phyloP scores from a whole-genome alignment of 208 protist genomes.

The Crithidia acanthocephali region DNA sequence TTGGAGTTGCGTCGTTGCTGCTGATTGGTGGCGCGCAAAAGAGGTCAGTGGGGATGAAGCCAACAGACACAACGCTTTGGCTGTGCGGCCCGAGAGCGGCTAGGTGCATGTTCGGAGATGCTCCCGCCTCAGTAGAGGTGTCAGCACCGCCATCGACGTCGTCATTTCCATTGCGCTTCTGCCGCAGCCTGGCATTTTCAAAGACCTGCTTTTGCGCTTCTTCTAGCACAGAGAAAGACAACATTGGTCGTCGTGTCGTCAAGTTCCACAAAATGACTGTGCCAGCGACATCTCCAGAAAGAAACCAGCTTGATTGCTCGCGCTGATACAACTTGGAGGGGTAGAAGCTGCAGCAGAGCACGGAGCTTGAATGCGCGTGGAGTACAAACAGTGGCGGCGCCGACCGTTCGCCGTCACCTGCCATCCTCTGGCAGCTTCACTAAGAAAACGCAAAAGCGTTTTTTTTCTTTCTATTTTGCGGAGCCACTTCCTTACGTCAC shows the following conservation, averaged over 20 bases:
- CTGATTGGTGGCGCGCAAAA: neutral
- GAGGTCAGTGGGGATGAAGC: slow-evolving; percentile 23
- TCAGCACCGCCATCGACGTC: too few relatives aligned
- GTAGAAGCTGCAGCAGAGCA: slow-evolving; percentile 70
- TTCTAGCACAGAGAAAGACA: slow-evolving; percentile 41
- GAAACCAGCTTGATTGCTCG: slow-evolving; percentile 47
- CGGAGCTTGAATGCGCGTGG: slow-evolving; percentile 50
- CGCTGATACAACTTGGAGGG: slow-evolving; percentile 14
- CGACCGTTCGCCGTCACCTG: slow-evolving; percentile 3
- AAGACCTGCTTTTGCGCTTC: slow-evolving; percentile 16
- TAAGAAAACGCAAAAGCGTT: too few relatives aligned
- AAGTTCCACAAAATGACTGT: slow-evolving; percentile 77
- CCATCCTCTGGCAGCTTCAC: neutral
- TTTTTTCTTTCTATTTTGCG: neutral
- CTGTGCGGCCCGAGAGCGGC: slow-evolving; percentile 21
- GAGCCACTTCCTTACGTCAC: too few relatives aligned
- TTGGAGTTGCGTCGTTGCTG: neutral
- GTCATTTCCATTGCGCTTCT: neutral
- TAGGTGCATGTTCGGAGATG: neutral
- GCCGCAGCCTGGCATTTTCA: neutral
- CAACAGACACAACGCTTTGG: slow-evolving; percentile 27
- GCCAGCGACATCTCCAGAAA: slow-evolving; percentile 75
- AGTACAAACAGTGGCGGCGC: slow-evolving; percentile 71
- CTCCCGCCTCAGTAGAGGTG: neutral
- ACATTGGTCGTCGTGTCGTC: slow-evolving; percentile 43